Evolutionary conservation across 768 basidiomycete genomes (phyloP).

Genomic region (Panaeolus papilionaceus): DNA sequence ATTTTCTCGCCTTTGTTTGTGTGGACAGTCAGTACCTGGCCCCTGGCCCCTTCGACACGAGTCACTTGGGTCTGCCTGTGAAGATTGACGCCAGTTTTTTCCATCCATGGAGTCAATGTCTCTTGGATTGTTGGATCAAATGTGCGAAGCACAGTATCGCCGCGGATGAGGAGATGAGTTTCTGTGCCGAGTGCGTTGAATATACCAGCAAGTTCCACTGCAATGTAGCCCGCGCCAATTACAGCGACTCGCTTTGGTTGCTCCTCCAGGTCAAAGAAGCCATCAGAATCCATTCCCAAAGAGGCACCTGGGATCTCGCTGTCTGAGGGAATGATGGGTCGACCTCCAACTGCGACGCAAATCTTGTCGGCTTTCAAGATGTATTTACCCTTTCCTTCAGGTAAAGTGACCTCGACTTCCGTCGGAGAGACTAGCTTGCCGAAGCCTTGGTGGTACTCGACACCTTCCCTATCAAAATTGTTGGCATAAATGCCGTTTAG

Average conservation of each 20-base stretch:
- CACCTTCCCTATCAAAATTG: constrained; percentile 87
- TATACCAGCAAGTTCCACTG: constrained; percentile 95
- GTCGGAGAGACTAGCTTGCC: constrained; percentile 75
- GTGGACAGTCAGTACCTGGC: constrained; percentile 75
- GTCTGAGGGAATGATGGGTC: constrained; percentile 80
- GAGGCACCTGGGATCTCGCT: constrained; percentile 87
- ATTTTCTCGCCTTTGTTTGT: constrained; percentile 77
- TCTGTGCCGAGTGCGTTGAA: constrained; percentile 91
- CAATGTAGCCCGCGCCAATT: constrained; percentile 97
- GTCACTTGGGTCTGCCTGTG: constrained; percentile 80
- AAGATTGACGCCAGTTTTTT: constrained; percentile 89
- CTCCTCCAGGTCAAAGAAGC: constrained; percentile 91
- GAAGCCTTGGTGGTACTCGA: constrained; percentile 85
- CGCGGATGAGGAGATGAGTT: constrained; percentile 91
- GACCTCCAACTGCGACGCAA: constrained; percentile 86
- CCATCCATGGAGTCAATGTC: constrained; percentile 88
- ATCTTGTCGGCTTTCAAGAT: constrained; percentile 79
- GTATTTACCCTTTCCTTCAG: constrained; percentile 71
- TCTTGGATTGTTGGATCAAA: constrained; percentile 92
- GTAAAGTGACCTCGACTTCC: constrained; percentile 73
- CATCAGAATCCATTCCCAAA: constrained; percentile 91
- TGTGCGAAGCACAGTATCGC: constrained; percentile 88
- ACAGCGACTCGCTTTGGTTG: constrained; percentile 95
- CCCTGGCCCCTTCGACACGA: constrained; percentile 78
- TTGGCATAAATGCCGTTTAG: constrained; percentile 92